These are phyloP conservation scores for Glebionis coronaria DNA, from an alignment of 129 eudicot genomes.

Conservation along the genomic window DNA sequence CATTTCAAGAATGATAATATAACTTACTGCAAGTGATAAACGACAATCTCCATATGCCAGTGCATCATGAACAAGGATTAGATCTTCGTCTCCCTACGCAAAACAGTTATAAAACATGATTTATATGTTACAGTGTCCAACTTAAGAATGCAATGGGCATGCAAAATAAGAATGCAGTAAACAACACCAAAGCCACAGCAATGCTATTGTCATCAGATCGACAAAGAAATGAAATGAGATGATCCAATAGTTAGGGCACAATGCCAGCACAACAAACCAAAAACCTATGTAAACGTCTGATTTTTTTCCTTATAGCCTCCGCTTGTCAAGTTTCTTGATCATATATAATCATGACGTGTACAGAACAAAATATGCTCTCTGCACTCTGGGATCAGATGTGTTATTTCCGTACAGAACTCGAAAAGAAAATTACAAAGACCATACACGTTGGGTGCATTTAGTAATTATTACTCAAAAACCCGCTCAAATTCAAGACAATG, in stretches of 20 bases:
- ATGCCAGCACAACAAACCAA: neutral
- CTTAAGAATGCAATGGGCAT: neutral
- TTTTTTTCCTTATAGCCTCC: constrained; percentile 13
- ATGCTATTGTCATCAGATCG: neutral
- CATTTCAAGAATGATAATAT: too few species aligned
- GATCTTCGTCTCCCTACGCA: constrained; percentile 79
- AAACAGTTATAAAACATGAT: constrained; percentile 12
- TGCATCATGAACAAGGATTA: constrained; percentile 77
- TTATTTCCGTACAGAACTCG: neutral
- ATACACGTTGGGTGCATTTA: too few species aligned
- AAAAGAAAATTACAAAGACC: too few species aligned
- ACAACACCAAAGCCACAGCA: neutral
- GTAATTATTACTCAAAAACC: too few species aligned
- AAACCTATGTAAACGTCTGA: constrained; percentile 10
- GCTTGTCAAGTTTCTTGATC: constrained; percentile 6
- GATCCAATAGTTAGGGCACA: neutral
- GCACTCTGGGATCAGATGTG: neutral
- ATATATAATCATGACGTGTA: neutral
- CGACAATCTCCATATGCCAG: constrained; percentile 91
- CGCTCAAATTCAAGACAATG: too few species aligned
- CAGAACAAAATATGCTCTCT: constrained; percentile 4
- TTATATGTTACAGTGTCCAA: neutral
- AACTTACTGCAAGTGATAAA: constrained; percentile 94
- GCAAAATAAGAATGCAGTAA: neutral
- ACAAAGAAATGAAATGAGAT: neutral